Evolutionary conservation across 1,284 basidiomycete species (phyloP).

Genomic region (Sporisorium reilianum): DNA sequence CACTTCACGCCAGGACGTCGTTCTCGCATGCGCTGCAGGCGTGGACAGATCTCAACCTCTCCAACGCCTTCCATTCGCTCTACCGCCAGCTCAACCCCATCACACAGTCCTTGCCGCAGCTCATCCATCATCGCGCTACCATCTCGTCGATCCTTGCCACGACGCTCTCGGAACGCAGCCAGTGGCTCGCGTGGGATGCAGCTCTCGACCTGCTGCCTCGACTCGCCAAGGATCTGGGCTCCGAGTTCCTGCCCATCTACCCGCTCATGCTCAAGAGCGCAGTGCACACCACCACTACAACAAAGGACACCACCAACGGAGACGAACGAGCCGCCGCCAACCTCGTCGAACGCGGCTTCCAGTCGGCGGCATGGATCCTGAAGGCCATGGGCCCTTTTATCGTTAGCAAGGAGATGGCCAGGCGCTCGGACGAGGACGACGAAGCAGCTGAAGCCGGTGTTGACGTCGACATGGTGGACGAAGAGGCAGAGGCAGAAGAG

Average conservation of each 20-base stretch:
- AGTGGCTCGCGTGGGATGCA: slow-evolving; percentile 65
- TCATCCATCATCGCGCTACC: slow-evolving; percentile 62
- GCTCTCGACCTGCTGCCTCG: slow-evolving; percentile 66
- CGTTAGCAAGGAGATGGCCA: slow-evolving; percentile 39
- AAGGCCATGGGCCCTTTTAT: slow-evolving; percentile 60
- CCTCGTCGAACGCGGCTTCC: slow-evolving; percentile 65
- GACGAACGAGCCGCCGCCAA: slow-evolving; percentile 64
- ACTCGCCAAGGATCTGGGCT: slow-evolving; percentile 63
- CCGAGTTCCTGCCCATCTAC: slow-evolving; percentile 67
- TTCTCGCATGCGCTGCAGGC: slow-evolving; percentile 58
- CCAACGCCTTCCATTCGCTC: slow-evolving; percentile 61
- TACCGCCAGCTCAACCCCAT: slow-evolving; percentile 46
- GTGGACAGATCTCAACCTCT: slow-evolving; percentile 67
- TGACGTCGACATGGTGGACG: slow-evolving; percentile 22
- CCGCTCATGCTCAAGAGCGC: slow-evolving; percentile 55
- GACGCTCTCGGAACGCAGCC: slow-evolving; percentile 24
- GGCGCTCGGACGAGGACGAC: slow-evolving; percentile 9
- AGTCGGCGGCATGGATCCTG: slow-evolving; percentile 63
- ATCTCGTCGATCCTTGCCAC: slow-evolving; percentile 44
- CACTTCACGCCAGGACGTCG: slow-evolving; percentile 53
- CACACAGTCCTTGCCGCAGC: slow-evolving; percentile 60
- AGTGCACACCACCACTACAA: slow-evolving; percentile 58
- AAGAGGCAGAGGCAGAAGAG: slow-evolving; percentile 39
- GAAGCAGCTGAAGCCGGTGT: neutral
- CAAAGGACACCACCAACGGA: slow-evolving; percentile 58